These are phyloP conservation scores for Crithidia sp. DNA, from an alignment of 208 protist species.

Conservation along the genomic window DNA sequence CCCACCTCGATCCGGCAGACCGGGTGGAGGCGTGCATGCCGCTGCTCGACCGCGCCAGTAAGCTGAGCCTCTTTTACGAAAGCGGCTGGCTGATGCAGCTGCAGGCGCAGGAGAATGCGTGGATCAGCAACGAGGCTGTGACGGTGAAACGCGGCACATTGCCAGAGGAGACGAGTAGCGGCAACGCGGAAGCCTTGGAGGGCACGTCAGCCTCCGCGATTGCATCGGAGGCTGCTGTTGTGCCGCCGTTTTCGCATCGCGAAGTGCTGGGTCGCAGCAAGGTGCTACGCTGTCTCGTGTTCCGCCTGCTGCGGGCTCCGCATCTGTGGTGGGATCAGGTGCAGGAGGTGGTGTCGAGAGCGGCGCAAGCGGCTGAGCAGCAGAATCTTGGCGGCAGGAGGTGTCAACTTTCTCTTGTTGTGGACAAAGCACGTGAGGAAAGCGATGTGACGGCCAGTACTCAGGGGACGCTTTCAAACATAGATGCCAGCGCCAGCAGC, in stretches of 20 bases:
- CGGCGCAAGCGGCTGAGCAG: conserved; percentile 7
- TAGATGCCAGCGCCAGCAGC: too few relatives aligned
- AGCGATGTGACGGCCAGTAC: too few relatives aligned
- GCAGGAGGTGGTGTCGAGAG: conserved; percentile 37
- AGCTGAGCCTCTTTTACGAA: conserved; percentile 38
- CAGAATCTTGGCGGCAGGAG: too few relatives aligned
- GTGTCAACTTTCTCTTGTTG: too few relatives aligned
- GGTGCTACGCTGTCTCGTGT: conserved; percentile 47
- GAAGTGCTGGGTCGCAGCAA: conserved; percentile 50
- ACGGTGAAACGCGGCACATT: background rate
- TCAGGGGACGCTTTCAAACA: too few relatives aligned
- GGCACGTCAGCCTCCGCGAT: background rate
- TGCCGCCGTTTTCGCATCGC: conserved; percentile 20
- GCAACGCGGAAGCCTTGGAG: background rate
- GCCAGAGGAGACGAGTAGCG: background rate
- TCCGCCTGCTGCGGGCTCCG: conserved; percentile 26
- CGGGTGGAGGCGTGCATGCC: conserved; percentile 44
- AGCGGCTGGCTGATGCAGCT: conserved; percentile 52
- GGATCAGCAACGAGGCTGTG: background rate
- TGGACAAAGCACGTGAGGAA: too few relatives aligned
- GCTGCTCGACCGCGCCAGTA: conserved; percentile 45
- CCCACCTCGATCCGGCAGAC: conserved; percentile 38
- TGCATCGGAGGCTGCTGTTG: background rate
- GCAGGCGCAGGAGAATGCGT: conserved; percentile 11
- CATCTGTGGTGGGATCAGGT: conserved; percentile 45